Evolutionary conservation across 169 alveolate species (phyloP).

Genomic region (Eimeria falciformis): DNA sequence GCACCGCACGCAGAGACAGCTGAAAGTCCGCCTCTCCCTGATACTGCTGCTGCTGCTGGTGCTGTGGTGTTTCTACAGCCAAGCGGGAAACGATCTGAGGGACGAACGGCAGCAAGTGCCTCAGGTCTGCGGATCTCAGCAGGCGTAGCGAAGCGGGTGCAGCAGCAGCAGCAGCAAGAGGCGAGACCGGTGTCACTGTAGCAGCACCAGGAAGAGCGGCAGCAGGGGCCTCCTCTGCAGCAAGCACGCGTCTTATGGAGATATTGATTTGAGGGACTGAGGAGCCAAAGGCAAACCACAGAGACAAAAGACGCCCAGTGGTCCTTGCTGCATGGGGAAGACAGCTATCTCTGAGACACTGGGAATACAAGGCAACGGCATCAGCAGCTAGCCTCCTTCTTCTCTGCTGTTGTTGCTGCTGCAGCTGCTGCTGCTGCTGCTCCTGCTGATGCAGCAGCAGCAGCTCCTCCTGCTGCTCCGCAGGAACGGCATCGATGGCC

Average conservation of each 20-base stretch:
- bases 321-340: constrained; percentile 34
- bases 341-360: constrained; percentile 26
- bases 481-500: not conserved
- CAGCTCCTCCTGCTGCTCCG: constrained; percentile 25
- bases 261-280: constrained; percentile 23
- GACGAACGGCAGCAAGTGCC: constrained; percentile 76
- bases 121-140: constrained; percentile 44
- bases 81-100: constrained; percentile 80
- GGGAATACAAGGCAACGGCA: constrained; percentile 18
- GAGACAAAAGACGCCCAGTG: constrained; percentile 59
- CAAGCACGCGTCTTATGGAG: not conserved
- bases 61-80: constrained; percentile 35
- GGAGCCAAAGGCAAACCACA: constrained; percentile 51
- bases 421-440: not conserved
- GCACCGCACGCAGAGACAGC: constrained; percentile 48
- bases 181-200: not conserved
- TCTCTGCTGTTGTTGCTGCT: not conserved
- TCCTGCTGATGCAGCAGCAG: not conserved
- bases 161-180: constrained; percentile 18
- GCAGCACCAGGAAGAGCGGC: constrained; percentile 76
- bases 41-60: constrained; percentile 29
- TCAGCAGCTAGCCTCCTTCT: constrained; percentile 28
- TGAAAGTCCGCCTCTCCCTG: constrained; percentile 55
- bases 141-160: not conserved
- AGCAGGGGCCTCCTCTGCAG: constrained; percentile 52